Conservation (phyloP, 306 rosid species). For the Echinosophora koreensis region DNA sequence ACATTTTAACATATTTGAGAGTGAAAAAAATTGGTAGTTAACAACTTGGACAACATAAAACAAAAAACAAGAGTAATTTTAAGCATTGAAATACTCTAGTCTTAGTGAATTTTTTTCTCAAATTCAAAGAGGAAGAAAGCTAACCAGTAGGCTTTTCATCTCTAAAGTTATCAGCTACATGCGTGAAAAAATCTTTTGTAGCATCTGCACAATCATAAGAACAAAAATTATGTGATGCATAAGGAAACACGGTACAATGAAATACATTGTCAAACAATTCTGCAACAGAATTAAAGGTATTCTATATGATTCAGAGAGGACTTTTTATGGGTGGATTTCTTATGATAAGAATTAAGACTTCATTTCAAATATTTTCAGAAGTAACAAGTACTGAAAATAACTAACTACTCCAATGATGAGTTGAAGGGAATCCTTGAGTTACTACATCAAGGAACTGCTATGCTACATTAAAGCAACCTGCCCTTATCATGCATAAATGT, state of each 20-base stretch:
- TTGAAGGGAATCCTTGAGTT: constrained; percentile 5
- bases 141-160: constrained; percentile 64
- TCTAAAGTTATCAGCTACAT: constrained; percentile 58
- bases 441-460: neutral
- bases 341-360: neutral
- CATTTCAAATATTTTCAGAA: neutral
- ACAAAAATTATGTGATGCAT: constrained; percentile 30
- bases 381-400: constrained; percentile 1
- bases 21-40: neutral
- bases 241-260: constrained; percentile 5
- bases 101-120: neutral
- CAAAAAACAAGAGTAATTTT: constrained; percentile 1
- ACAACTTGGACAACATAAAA: neutral
- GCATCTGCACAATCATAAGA: constrained; percentile 69
- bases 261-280: constrained; percentile 6
- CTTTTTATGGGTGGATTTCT: constrained; percentile 6
- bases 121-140: constrained; percentile 44
- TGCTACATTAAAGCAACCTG: constrained; percentile 21
- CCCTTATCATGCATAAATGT: neutral
- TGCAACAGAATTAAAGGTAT: constrained; percentile 4
- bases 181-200: constrained; percentile 74
- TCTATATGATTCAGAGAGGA: constrained; percentile 11
- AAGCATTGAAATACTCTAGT: neutral
- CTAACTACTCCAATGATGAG: neutral
- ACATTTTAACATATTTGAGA: constrained; percentile 16